Evolutionary conservation across 2,329 filamentous ascomycete genomes (phyloP).

Genomic region (Cyphellophora attinorum): DNA sequence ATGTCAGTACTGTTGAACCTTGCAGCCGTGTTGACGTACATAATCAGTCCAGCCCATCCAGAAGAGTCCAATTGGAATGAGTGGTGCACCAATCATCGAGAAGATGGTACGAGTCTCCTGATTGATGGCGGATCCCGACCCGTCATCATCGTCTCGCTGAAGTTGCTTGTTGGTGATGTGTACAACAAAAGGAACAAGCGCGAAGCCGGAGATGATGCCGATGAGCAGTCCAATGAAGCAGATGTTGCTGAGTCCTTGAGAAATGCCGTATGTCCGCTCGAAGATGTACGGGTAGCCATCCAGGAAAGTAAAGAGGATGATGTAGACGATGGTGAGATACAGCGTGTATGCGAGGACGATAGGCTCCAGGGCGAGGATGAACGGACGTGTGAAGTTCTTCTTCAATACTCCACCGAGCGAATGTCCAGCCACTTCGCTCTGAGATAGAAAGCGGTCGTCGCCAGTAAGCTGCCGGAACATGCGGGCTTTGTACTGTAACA

Average conservation of each 20-base stretch:
- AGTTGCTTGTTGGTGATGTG: constrained; percentile 47
- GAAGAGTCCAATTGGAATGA: constrained; percentile 44
- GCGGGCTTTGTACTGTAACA: constrained; percentile 35
- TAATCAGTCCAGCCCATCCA: constrained; percentile 49
- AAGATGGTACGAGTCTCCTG: constrained; percentile 47
- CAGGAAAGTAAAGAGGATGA: constrained; percentile 27
- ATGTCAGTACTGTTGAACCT: background rate
- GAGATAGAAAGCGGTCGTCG: constrained; percentile 38
- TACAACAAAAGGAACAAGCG: constrained; percentile 27
- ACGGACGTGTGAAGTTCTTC: constrained; percentile 36
- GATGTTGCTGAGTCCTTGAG: constrained; percentile 27
- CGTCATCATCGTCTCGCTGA: too few species aligned
- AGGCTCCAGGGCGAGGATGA: constrained; percentile 38
- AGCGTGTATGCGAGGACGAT: constrained; percentile 22
- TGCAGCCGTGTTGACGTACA: too few species aligned
- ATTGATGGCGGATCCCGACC: too few species aligned
- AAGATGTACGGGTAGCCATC: constrained; percentile 46
- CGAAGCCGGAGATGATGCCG: constrained; percentile 32
- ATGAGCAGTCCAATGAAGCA: constrained; percentile 42
- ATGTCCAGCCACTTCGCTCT: constrained; percentile 35
- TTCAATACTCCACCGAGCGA: constrained; percentile 29
- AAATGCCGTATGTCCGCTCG: constrained; percentile 37
- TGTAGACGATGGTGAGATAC: constrained; percentile 23
- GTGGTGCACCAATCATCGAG: constrained; percentile 38
- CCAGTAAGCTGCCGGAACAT: constrained; percentile 31